Base-by-base conservation (phyloP, 208 protist species). In the Porcisia deanei region DNA sequence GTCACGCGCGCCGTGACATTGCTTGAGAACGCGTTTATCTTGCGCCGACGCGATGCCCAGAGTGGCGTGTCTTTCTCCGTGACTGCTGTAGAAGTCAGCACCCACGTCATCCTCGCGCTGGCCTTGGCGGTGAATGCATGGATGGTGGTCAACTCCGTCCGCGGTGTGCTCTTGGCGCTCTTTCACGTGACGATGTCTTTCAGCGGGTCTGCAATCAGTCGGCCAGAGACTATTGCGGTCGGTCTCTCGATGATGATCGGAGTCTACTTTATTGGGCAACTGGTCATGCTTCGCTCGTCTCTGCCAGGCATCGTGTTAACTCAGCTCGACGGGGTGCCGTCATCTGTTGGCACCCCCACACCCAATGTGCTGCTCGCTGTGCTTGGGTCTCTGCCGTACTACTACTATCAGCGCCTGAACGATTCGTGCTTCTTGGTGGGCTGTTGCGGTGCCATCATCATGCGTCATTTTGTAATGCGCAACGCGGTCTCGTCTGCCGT, bases 141-240 rank as follows among this genome's bases (percentile, higher is more conserved):
- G 84, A 90, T 94, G 85, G 82, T 97, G 52, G 25, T 86, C 45
- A 84, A 57, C 60, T 89, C 89, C 0, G 85, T 97, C 43, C 93
- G 93, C n/a, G 90, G 93, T 16, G 86, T 90, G n/a, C 80, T 97
- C 45, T 76, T 95, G 25, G 84, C 82, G 14, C 77, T 97, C n/a
- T 95, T 95, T 68, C 88, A 88, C 60, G 71, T 95, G 41, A 89
- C 87, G 7, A 82, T 85, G 78, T 90, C 86, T 41, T 85, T 90
- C 76, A 87, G 81, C 49, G 71, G 71, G 4, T 77, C 77, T 6
- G 80, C 88, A 49, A 71, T 94, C 30, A 75, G 78, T n/a, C 90
- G 84, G 34, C 79, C 91, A 1, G 91, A 95, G 75, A 91, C 82
- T 18, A 86, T 89, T 2, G 83, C 88, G 4, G 67, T 90, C n/a